Base-by-base conservation (phyloP, 2,329 filamentous ascomycete species). In the Epichloe brachyelytri region DNA sequence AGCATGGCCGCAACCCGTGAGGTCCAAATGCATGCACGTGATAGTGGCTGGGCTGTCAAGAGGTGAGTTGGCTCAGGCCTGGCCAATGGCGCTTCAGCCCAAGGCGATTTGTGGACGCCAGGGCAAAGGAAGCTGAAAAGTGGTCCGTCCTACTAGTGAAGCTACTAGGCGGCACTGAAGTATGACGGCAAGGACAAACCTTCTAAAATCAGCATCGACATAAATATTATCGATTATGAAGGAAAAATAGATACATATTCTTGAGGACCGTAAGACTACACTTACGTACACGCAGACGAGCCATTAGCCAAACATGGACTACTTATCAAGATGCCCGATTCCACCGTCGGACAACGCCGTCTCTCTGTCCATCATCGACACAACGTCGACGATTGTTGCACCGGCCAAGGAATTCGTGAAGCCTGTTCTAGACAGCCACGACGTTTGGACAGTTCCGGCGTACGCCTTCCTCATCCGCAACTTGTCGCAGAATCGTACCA, bases 381-480 rank as follows among this genome's bases (percentile, higher is more conserved):
- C 46, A 30, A 40, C 46, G 10, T 39, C 46, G 12, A 19, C 36
- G 8, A 48, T 48, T 14, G 11, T 36, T 10, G 36, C 26, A n/a
- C 46, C 46, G 10, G 36, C 46, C 5, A 26, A 39, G 34, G 15
- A 17, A 15, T 48, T 48, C 20, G 46, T 48, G 12, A 48, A 37
- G 34, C 46, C 46, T 15, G 36, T 38, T 14, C 17, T 48, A 5
- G 36, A 39, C 14, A 19, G 36, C 37, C 46, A 48, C 15, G 37
- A 41, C 5, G 11, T 40, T 14, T 40, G 34, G 46, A 48, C 34
- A 14, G 46, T 41, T 19, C 46, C 46, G n/a, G 36, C 17, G 5
- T 48, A 40, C 36, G 17, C 46, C 46, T 48, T 48, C 26, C 46
- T 48, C 34, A 33, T 48, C 14, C 34, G 20, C 17, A 48, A 48